Conservation (phyloP, 768 basidiomycete species). For the Cystofilobasidium ferigula region DNA sequence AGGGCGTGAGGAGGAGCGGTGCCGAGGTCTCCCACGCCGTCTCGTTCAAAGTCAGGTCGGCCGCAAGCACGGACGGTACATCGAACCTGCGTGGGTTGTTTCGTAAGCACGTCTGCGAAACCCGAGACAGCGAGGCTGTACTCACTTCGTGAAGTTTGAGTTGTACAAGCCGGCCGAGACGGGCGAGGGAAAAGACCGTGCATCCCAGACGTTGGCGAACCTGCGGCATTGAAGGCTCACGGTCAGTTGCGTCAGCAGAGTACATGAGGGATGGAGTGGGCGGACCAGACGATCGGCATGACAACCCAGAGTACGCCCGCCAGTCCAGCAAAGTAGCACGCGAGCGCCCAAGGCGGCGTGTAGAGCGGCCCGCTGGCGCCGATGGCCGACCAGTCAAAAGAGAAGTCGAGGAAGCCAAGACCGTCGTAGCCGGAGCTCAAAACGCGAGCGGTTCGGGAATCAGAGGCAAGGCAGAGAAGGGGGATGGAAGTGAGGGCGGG, state of each 20-base stretch:
- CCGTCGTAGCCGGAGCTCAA: constrained; percentile 38
- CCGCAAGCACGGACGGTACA: constrained; percentile 36
- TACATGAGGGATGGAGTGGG: not conserved
- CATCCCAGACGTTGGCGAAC: constrained; percentile 31
- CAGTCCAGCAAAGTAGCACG: constrained; percentile 37
- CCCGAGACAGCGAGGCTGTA: constrained; percentile 29
- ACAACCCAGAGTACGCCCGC: constrained; percentile 37
- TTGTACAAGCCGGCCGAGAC: constrained; percentile 36
- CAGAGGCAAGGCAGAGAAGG: constrained; percentile 35
- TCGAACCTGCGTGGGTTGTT: constrained; percentile 34
- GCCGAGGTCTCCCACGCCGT: constrained; percentile 34
- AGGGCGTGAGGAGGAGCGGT: constrained; percentile 38
- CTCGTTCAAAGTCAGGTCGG: constrained; percentile 36
- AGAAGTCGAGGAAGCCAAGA: constrained; percentile 35
- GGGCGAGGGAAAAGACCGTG: constrained; percentile 34
- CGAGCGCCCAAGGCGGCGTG: constrained; percentile 38
- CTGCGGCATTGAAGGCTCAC: not conserved
- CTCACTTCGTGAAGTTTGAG: constrained; percentile 33
- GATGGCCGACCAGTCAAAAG: constrained; percentile 38
- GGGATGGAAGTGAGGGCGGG: constrained; percentile 37
- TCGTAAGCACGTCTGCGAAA: constrained; percentile 33
- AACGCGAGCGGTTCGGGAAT: constrained; percentile 32
- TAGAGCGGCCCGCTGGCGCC: constrained; percentile 37
- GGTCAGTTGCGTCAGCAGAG: not conserved
- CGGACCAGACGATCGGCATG: constrained; percentile 34